These are phyloP conservation scores for Stellera chamaejasme DNA, from an alignment of 345 rosid species.

Conservation along the genomic window DNA sequence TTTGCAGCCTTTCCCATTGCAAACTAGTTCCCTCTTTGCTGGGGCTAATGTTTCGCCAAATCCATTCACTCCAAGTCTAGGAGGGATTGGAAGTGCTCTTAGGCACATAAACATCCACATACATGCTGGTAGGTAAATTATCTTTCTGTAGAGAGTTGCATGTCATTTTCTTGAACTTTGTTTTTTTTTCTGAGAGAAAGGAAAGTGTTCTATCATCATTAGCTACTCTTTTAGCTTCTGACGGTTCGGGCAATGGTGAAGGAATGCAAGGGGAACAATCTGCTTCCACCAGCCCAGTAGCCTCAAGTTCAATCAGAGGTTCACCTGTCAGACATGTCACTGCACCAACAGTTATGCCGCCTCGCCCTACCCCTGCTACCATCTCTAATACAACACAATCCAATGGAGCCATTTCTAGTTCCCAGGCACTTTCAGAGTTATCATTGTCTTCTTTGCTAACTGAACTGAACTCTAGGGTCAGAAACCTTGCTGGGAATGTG, in stretches of 20 bases:
- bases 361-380: slow-evolving; percentile 26
- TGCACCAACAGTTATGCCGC: slow-evolving; percentile 35
- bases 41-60: slow-evolving; percentile 44
- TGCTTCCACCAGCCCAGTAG: slow-evolving; percentile 25
- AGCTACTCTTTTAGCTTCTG: slow-evolving; percentile 54
- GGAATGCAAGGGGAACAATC: slow-evolving; percentile 45
- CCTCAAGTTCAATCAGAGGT: slow-evolving; percentile 28
- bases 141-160: neutral
- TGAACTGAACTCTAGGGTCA: slow-evolving; percentile 41
- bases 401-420: slow-evolving; percentile 21
- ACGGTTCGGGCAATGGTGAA: slow-evolving; percentile 40
- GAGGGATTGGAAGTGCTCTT: slow-evolving; percentile 58
- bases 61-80: slow-evolving; percentile 33
- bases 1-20: slow-evolving; percentile 89
- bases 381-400: slow-evolving; percentile 24
- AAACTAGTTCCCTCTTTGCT: slow-evolving; percentile 65
- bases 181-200: neutral
- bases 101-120: slow-evolving; percentile 89
- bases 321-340: slow-evolving; percentile 39
- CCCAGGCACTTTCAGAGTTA: slow-evolving; percentile 29
- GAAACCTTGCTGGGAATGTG: slow-evolving; percentile 32
- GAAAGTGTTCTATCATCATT: slow-evolving; percentile 15
- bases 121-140: slow-evolving; percentile 71
- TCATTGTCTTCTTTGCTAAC: slow-evolving; percentile 28
- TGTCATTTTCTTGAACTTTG: neutral